phyloP scores from a whole-genome alignment of 2,329 filamentous ascomycete species.

The Botrytis pseudocinerea region DNA sequence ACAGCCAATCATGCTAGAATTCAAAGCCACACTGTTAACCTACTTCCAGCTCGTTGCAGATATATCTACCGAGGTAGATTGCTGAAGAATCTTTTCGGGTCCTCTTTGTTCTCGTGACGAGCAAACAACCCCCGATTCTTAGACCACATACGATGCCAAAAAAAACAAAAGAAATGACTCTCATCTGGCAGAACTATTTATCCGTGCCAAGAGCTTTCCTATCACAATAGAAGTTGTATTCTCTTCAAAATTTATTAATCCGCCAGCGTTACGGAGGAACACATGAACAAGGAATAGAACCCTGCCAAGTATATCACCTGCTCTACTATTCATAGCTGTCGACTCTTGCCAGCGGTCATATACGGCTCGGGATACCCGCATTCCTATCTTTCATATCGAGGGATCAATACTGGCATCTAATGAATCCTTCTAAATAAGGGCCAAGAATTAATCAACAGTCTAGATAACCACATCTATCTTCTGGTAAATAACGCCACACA shows the following conservation, averaged over 20 bases:
- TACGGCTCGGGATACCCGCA: conserved; percentile 11
- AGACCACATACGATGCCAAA: neutral
- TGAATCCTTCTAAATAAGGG: neutral
- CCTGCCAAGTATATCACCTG: neutral
- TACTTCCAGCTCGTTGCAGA: neutral
- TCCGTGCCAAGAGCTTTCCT: neutral
- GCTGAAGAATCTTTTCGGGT: neutral
- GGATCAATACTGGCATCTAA: neutral
- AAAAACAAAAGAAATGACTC: neutral
- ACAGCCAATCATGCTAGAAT: neutral
- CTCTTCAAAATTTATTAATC: neutral
- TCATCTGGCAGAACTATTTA: neutral
- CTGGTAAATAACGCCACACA: neutral
- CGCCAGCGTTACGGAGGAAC: neutral
- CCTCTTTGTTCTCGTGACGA: conserved; percentile 4
- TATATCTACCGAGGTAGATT: neutral
- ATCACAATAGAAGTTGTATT: neutral
- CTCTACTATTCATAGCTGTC: neutral
- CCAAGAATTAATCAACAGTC: neutral
- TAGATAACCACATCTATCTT: neutral
- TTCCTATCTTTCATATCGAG: neutral
- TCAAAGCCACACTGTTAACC: neutral
- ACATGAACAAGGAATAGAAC: neutral
- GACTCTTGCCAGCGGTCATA: neutral
- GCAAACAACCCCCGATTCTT: neutral